Evolutionary conservation across 2,329 filamentous ascomycete genomes (phyloP), one percentile per base, ranked within the genome.

Genomic region (Chaetomiaceae sp.): DNA sequence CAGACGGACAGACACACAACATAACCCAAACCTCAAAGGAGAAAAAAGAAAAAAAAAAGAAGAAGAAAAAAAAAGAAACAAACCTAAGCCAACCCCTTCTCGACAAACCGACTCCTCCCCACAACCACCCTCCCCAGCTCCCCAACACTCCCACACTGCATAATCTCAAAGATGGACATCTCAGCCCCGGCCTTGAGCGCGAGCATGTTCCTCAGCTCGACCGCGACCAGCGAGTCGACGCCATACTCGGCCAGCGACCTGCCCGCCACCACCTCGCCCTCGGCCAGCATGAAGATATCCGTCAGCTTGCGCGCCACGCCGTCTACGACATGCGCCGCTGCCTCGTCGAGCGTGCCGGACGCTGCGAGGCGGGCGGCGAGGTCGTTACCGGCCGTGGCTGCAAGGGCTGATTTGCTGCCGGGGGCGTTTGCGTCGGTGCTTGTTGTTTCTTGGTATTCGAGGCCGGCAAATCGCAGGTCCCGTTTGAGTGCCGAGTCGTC

Each of bases 141-240:
- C 8, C 27, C 39, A 16, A 61, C 27, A n/a, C 56, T 59, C 7
- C 31, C 17, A 33, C 55, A 55, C 47, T 61, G 56, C 60, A 71
- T 61, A 21, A 71, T 68, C 12, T 70, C 66, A 53, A 72, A 69
- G 7, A 69, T 64, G 1, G 65, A 57, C 30, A 72, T 51, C 9
- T 64, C 63, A 2, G 65, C 65, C 0, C 62, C 62, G 48, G 68
- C 66, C 8, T 64, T 64, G 38, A 65, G 62, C 13, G 60, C 56
- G 5, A 74, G 57, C 71, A 71, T 74, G 30, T 69, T 70, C 2
- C 72, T 58, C 27, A 75, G 39, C 56, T 75, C 72, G 0, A 75
- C 67, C 1, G 71, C 72, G 23, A 75, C 66, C 0, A 75, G 63
- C 1, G 69, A 71, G 58, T 73, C 70, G 7, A 71, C 63, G 0